phyloP scores from a whole-genome alignment of 768 basidiomycete species.

The Butyriboletus loyo region DNA sequence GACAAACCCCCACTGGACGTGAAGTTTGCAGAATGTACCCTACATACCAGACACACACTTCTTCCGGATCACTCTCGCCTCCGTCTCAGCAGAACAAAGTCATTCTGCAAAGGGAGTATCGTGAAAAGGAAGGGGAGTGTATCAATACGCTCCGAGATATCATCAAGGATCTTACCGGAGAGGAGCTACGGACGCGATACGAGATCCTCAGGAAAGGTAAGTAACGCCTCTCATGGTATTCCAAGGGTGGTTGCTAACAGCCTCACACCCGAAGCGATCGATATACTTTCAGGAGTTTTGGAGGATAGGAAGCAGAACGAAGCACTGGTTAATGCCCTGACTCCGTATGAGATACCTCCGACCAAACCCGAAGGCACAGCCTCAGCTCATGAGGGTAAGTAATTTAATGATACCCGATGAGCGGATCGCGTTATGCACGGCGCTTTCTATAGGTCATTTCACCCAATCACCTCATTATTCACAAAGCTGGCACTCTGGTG shows the following conservation, averaged over 20 bases:
- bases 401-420: neutral
- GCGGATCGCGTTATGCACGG: neutral
- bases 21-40: slow-evolving; percentile 1
- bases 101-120: slow-evolving; percentile 17
- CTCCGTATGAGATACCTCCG: neutral
- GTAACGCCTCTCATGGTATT: neutral
- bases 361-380: neutral
- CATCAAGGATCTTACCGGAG: slow-evolving; percentile 12
- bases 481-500: neutral
- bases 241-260: neutral
- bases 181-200: slow-evolving; percentile 12
- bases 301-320: neutral
- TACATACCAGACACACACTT: neutral
- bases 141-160: slow-evolving; percentile 15
- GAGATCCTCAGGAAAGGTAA: slow-evolving; percentile 23
- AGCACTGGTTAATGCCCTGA: neutral
- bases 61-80: neutral
- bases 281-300: neutral
- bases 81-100: slow-evolving; percentile 13
- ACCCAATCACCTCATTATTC: neutral
- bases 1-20: neutral
- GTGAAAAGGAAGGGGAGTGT: slow-evolving; percentile 20
- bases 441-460: neutral
- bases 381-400: neutral
- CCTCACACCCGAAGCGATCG: slow-evolving; percentile 2